These are phyloP conservation scores for Anastatica hierochuntica DNA, from an alignment of 345 rosid species.

Conservation along the genomic window DNA sequence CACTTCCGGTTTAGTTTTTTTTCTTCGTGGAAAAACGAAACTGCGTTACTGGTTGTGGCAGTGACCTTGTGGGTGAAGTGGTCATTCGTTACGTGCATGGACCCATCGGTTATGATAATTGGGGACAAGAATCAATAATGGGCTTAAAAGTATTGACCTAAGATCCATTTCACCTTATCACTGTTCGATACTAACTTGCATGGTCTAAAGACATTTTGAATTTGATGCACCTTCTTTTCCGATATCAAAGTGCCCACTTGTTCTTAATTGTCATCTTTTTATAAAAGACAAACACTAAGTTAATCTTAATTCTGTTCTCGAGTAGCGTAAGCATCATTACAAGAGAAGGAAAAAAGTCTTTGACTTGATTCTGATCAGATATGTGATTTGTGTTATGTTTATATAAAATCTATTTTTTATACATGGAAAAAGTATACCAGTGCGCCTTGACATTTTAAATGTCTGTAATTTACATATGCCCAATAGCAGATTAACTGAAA, in stretches of 20 bases:
- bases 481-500: neutral
- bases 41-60: too few relatives aligned
- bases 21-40: too few relatives aligned
- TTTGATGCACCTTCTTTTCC: neutral
- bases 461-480: neutral
- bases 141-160: slow-evolving; percentile 13
- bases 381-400: neutral
- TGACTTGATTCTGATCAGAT: neutral
- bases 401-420: neutral
- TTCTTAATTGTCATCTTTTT: neutral
- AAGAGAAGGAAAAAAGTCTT: neutral
- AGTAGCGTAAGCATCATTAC: neutral
- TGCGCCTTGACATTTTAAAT: neutral
- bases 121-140: slow-evolving; percentile 16
- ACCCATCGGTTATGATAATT: slow-evolving; percentile 6
- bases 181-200: slow-evolving; percentile 1
- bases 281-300: neutral
- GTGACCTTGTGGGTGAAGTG: neutral
- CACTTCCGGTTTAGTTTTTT: too few relatives aligned
- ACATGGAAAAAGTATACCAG: neutral
- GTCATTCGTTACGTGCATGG: slow-evolving; percentile 14
- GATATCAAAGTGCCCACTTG: neutral
- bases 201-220: neutral
- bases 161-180: neutral
- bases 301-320: too few relatives aligned